A percentile compares a stretch with the other conserved stretches of the same genome.
These are phyloP conservation scores for Aureoboletus auriporus DNA, from an alignment of 768 basidiomycete genomes.

Conservation along the genomic window DNA sequence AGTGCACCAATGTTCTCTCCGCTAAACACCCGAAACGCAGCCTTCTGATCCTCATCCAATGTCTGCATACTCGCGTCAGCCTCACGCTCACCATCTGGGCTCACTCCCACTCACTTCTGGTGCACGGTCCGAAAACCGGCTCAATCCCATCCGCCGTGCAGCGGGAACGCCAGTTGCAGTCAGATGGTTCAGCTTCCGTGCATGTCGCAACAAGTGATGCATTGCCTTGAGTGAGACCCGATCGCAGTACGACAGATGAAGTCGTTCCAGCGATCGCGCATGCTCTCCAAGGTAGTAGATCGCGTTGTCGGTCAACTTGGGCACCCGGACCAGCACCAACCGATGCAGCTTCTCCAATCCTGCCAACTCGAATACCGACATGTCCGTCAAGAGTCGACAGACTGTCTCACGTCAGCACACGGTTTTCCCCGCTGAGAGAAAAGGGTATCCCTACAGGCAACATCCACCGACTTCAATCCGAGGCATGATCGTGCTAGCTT, in stretches of 20 bases:
- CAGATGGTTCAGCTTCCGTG: constrained; percentile 64
- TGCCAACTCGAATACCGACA: constrained; percentile 79
- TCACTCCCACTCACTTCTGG: constrained; percentile 47
- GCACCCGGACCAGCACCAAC: constrained; percentile 76
- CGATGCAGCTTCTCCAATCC: constrained; percentile 64
- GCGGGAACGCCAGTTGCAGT: constrained; percentile 77
- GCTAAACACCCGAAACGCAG: constrained; percentile 77
- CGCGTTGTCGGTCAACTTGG: constrained; percentile 80
- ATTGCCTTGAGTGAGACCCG: constrained; percentile 73
- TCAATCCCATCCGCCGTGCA: constrained; percentile 63
- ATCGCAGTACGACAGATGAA: constrained; percentile 87
- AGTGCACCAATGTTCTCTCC: constrained; percentile 62
- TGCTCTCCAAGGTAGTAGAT: constrained; percentile 77
- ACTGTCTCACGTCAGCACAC: constrained; percentile 41
- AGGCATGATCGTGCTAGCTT: constrained; percentile 66
- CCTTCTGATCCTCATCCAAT: constrained; percentile 60
- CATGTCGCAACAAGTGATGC: constrained; percentile 60
- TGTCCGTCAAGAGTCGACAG: constrained; percentile 80
- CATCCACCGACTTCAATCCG: constrained; percentile 75
- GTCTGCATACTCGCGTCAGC: constrained; percentile 38
- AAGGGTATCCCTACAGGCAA: constrained; percentile 64
- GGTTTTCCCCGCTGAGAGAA: constrained; percentile 1
- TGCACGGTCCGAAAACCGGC: constrained; percentile 71
- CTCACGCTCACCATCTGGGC: not conserved
- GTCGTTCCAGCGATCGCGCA: constrained; percentile 62